Conservation (phyloP, 176 grass and related monocot genomes). For the Alopecurus myosuroides region DNA sequence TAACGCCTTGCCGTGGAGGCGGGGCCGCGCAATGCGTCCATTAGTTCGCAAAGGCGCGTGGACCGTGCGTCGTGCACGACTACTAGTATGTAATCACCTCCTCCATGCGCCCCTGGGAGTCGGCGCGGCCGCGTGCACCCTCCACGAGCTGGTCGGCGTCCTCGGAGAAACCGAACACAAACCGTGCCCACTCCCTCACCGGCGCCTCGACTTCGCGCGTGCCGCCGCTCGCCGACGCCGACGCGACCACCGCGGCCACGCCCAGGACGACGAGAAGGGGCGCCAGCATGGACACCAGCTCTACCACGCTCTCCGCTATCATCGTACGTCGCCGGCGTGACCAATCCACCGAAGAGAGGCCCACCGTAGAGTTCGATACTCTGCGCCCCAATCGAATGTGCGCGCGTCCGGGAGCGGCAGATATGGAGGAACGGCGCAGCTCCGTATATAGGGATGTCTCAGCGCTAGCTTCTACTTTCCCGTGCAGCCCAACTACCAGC, state of each 20-base stretch:
- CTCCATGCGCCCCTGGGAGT: too few relatives aligned
- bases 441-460: constrained; percentile 10
- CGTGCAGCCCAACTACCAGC: constrained; percentile 17
- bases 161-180: constrained; percentile 39
- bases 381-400: not conserved
- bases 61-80: too few relatives aligned
- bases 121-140: too few relatives aligned
- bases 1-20: too few relatives aligned
- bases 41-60: too few relatives aligned
- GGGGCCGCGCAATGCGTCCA: too few relatives aligned
- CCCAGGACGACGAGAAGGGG: constrained; percentile 35
- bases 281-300: constrained; percentile 7
- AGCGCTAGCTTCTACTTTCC: constrained; percentile 42
- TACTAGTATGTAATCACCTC: too few relatives aligned
- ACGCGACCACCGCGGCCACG: constrained; percentile 37
- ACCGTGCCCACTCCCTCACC: constrained; percentile 39
- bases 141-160: not conserved
- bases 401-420: not conserved
- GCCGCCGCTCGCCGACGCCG: not conserved
- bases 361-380: too few relatives aligned
- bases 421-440: not conserved
- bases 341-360: not conserved
- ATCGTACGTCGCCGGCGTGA: not conserved
- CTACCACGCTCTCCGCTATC: not conserved
- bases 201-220: constrained; percentile 13